Percentiles rank a stretch among this genome's conserved stretches.
These are phyloP conservation scores for Henckelia pumila DNA, from an alignment of 257 asterid species.

Conservation along the genomic window DNA sequence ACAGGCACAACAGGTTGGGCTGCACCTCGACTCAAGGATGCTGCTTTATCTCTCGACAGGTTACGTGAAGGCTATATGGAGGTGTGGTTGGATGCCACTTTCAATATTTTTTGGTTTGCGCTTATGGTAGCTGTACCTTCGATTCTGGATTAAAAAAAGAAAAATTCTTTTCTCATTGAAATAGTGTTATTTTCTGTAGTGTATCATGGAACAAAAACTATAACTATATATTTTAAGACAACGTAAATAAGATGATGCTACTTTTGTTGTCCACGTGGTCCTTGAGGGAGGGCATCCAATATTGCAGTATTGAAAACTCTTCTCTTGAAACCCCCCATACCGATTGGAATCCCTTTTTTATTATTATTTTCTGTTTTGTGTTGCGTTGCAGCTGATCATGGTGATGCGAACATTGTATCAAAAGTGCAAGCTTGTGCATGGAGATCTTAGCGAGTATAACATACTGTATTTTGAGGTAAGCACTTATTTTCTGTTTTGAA, in stretches of 20 bases:
- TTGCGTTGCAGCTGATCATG: constrained; percentile 57
- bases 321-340: not conserved
- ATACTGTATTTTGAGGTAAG: constrained; percentile 81
- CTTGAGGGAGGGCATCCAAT: not conserved
- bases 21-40: constrained; percentile 98
- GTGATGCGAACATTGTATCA: constrained; percentile 80
- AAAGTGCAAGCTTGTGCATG: constrained; percentile 96
- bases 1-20: constrained; percentile 95
- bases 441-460: constrained; percentile 94
- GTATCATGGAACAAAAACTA: too few relatives aligned
- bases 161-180: too few relatives aligned
- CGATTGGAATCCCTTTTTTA: not conserved
- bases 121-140: not conserved
- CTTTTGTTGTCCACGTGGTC: not conserved
- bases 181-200: too few relatives aligned
- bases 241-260: too few relatives aligned
- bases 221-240: too few relatives aligned
- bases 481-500: constrained; percentile 8
- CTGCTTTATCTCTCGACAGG: constrained; percentile 79
- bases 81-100: constrained; percentile 39
- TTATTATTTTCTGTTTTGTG: not conserved
- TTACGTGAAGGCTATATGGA: constrained; percentile 86
- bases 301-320: constrained; percentile 3
- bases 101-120: constrained; percentile 9
- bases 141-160: too few relatives aligned